Percentiles rank a stretch among this genome's conserved stretches.
Evolutionary conservation across 2,329 filamentous ascomycete species (phyloP).

Genomic region (Alternaria ventricosa): DNA sequence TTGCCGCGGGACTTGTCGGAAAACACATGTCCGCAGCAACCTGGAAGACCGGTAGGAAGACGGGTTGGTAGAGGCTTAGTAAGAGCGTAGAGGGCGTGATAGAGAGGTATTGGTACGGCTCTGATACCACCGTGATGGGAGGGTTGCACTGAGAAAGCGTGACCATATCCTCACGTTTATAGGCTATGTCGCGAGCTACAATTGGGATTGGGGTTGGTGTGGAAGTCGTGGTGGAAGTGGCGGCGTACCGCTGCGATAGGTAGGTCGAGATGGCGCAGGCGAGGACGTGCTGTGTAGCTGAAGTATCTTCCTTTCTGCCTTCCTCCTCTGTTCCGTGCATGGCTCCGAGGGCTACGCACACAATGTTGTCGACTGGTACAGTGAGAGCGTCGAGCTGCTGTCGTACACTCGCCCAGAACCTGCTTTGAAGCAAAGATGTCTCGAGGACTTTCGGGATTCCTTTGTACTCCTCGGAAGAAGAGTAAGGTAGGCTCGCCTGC

Average conservation of each 20-base stretch:
- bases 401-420: not conserved
- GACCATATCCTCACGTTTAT: not conserved
- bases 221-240: not conserved
- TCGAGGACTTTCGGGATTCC: not conserved
- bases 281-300: not conserved
- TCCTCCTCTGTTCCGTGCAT: not conserved
- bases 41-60: not conserved
- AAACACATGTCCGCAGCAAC: constrained; percentile 11
- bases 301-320: not conserved
- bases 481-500: not conserved
- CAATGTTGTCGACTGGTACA: constrained; percentile 9
- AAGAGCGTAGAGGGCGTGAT: constrained; percentile 10
- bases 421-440: accelerated
- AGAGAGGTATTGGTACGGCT: constrained; percentile 11
- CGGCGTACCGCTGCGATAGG: not conserved
- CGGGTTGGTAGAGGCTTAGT: not conserved
- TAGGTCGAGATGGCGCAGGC: not conserved
- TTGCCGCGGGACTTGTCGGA: constrained; percentile 6
- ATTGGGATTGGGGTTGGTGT: not conserved
- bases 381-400: not conserved
- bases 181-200: not conserved
- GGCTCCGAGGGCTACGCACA: constrained; percentile 6
- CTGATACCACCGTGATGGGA: constrained; percentile 7
- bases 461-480: not conserved
- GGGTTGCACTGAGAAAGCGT: constrained; percentile 1